Evolutionary conservation across 441 rosid species (phyloP), one percentile per base, ranked within the genome.

Genomic region (Lepidium campestre): DNA sequence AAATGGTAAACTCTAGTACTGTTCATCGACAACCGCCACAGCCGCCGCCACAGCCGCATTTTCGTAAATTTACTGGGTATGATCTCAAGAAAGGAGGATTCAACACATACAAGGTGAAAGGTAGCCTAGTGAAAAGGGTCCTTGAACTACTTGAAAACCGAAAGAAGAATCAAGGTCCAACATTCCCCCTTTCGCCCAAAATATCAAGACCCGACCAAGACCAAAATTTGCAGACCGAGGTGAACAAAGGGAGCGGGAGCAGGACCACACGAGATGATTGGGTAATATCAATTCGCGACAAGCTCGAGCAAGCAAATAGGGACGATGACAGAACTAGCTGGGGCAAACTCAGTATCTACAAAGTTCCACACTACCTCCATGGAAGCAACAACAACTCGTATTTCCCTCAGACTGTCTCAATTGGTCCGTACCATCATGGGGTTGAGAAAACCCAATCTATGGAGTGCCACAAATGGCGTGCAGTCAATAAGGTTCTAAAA

Each of bases 401-500:
- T 61, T 78, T 76, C 13, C 98, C 98, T 19, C 92, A 90, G 48
- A 82, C 77, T 4, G 88, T 83, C 23, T 93, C 97, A 4, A 31
- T 93, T 45, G 97, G 96, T 57, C 96, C 96, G 11, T 90, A 88
- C 72, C 89, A 93, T 70, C 92, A 86, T 41, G 85, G 82, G 4
- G 76, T 80, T 61, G 65, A 62, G 46, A 85, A 86, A 10, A 78
- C 84, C 8, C 80, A 80, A 10, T 77, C 77, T 57, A 88, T 90
- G 96, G 93, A 90, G 1, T 76, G 72, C 31, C 97, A 92, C 65
- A 90, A 92, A 58, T 85, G 96, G 93, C 86, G 92, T 2, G 78
- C 88, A 6, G 81, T 83, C 60, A 75, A 85, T 73, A 86, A 42
- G 68, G 65, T 88, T 37, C 73, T 93, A 4, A 72, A 72, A 77